Conservation (phyloP, 2,329 filamentous ascomycete genomes). For the Alternaria conjuncta region DNA sequence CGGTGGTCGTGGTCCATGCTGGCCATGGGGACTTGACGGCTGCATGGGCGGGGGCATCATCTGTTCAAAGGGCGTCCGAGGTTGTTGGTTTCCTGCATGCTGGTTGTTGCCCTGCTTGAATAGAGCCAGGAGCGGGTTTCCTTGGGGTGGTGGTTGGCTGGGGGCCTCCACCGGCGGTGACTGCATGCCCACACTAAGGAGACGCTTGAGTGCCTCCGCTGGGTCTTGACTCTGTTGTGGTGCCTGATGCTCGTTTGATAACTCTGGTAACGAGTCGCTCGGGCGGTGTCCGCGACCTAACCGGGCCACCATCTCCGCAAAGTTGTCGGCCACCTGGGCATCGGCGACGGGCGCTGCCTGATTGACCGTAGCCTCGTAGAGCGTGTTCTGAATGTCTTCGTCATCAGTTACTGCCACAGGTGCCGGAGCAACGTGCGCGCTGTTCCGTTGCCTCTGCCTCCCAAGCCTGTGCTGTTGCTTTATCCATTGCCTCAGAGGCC, state of each 20-base stretch:
- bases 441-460: slow-evolving; percentile 51
- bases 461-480: slow-evolving; percentile 81
- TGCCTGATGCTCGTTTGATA: slow-evolving; percentile 30
- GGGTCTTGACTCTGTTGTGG: slow-evolving; percentile 49
- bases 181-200: slow-evolving; percentile 54
- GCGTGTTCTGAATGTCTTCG: slow-evolving; percentile 36
- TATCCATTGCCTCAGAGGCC: slow-evolving; percentile 88
- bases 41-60: slow-evolving; percentile 57
- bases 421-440: slow-evolving; percentile 22
- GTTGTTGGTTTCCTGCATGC: slow-evolving; percentile 21
- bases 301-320: slow-evolving; percentile 41
- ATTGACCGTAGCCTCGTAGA: slow-evolving; percentile 38
- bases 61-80: slow-evolving; percentile 62
- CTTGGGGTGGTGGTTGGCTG: slow-evolving; percentile 19
- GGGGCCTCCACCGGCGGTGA: slow-evolving; percentile 45
- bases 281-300: slow-evolving; percentile 35
- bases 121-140: slow-evolving; percentile 63
- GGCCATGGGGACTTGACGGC: slow-evolving; percentile 63
- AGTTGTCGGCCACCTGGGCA: slow-evolving; percentile 25
- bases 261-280: slow-evolving; percentile 40
- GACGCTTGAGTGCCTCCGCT: slow-evolving; percentile 59
- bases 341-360: slow-evolving; percentile 17
- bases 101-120: slow-evolving; percentile 49
- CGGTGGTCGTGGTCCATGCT: slow-evolving; percentile 61
- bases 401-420: slow-evolving; percentile 37